These are phyloP conservation scores for Nakazawaea laoshanensis DNA, from an alignment of 805 yeast genomes.

Conservation along the genomic window DNA sequence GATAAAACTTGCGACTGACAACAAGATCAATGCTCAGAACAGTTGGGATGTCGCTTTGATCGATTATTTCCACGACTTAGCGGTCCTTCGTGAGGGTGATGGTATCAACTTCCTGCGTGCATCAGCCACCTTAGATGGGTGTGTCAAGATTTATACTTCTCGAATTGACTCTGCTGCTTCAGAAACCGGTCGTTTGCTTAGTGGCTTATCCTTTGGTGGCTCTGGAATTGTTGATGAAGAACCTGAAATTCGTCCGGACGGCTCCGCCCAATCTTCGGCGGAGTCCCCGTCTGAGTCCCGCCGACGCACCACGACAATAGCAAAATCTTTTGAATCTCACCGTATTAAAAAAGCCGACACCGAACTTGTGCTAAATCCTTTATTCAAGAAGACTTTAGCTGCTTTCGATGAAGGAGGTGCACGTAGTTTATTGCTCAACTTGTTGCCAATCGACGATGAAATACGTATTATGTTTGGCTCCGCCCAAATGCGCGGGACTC, in stretches of 20 bases:
- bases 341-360: slow-evolving; percentile 37
- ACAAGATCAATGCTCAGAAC: slow-evolving; percentile 75
- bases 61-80: slow-evolving; percentile 83
- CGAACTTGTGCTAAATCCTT: slow-evolving; percentile 44
- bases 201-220: slow-evolving; percentile 29
- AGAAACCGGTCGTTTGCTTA: slow-evolving; percentile 72
- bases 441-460: slow-evolving; percentile 33
- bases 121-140: slow-evolving; percentile 86
- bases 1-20: slow-evolving; percentile 77
- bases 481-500: too few relatives aligned
- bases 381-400: slow-evolving; percentile 47
- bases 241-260: too few relatives aligned
- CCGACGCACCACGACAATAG: slow-evolving; percentile 24
- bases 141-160: slow-evolving; percentile 86
- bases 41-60: slow-evolving; percentile 89
- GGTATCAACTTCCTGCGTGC: slow-evolving; percentile 86
- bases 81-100: slow-evolving; percentile 66
- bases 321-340: slow-evolving; percentile 29
- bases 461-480: slow-evolving; percentile 47
- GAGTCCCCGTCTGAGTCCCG: too few relatives aligned
- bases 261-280: too few relatives aligned
- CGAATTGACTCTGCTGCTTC: slow-evolving; percentile 88
- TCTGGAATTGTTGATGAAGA: slow-evolving; percentile 16
- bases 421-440: slow-evolving; percentile 40
- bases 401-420: slow-evolving; percentile 62